phyloP scores from a whole-genome alignment of 306 rosid species.

The Fragaria iinumae region DNA sequence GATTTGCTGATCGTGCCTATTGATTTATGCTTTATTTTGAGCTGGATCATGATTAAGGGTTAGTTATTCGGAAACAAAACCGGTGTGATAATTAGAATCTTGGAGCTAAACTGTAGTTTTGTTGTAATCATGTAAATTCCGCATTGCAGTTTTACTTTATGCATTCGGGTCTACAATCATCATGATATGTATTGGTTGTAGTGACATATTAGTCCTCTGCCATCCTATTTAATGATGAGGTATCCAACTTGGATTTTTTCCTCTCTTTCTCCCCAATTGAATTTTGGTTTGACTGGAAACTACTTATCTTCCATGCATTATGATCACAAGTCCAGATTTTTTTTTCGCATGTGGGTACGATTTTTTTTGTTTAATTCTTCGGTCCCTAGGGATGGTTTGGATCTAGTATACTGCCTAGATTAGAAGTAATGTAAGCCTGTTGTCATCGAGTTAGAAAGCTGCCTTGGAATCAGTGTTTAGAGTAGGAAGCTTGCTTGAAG shows the following conservation, averaged over 20 bases:
- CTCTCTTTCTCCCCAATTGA: background rate
- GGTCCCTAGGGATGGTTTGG: background rate
- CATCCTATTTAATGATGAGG: conserved; percentile 11
- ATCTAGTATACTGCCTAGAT: conserved; percentile 12
- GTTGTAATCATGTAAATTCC: background rate
- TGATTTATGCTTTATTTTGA: background rate
- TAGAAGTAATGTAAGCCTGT: conserved; percentile 12
- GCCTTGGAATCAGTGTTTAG: background rate
- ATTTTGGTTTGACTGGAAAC: background rate
- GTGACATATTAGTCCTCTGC: conserved; percentile 14
- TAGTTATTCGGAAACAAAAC: too few species aligned
- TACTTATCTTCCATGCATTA: background rate
- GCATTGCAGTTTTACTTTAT: background rate
- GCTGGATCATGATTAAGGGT: background rate
- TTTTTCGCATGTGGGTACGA: too few species aligned
- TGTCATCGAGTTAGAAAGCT: background rate
- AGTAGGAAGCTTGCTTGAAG: background rate
- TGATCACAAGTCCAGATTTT: background rate
- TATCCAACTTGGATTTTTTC: background rate
- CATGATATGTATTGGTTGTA: background rate
- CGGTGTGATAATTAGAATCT: background rate
- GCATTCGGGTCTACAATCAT: conserved; percentile 10
- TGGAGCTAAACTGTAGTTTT: background rate
- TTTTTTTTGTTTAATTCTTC: background rate
- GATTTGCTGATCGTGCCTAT: background rate